A percentile compares a stretch with the other conserved stretches of the same genome.
Conservation (phyloP, 2,329 filamentous ascomycete genomes). For the Calonectria montana region DNA sequence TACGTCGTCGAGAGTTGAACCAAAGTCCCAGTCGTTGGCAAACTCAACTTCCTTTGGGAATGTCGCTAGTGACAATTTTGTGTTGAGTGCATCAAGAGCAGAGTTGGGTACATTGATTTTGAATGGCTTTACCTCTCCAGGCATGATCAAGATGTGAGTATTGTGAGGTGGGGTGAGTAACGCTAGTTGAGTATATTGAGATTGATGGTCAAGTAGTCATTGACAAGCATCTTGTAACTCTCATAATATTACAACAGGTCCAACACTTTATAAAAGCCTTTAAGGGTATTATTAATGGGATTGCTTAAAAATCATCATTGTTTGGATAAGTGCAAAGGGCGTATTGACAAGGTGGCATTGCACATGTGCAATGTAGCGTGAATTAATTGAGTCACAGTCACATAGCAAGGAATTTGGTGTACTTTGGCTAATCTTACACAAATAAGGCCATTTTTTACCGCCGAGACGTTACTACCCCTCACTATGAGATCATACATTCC, state of each 20-base stretch:
- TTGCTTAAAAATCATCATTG: not conserved
- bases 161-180: not conserved
- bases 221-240: not conserved
- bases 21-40: conserved; percentile 48
- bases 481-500: not conserved
- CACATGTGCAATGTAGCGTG: not conserved
- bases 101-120: conserved; percentile 49
- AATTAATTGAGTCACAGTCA: not conserved
- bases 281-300: not conserved
- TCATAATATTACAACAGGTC: not conserved
- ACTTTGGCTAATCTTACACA: not conserved
- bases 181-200: not conserved
- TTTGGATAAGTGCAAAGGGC: not conserved
- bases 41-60: conserved; percentile 47
- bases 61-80: conserved; percentile 45
- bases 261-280: not conserved
- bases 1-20: conserved; percentile 46
- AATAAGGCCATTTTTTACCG: not conserved
- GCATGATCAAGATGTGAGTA: not conserved
- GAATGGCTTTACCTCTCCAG: conserved; percentile 46
- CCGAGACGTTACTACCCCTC: not conserved
- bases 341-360: not conserved
- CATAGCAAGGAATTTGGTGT: not conserved
- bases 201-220: not conserved
- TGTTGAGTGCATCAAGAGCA: conserved; percentile 43